Evolutionary conservation across 2,329 filamentous ascomycete species (phyloP), one percentile per base, ranked within the genome.

Genomic region (Ceratocystis colombiana): DNA sequence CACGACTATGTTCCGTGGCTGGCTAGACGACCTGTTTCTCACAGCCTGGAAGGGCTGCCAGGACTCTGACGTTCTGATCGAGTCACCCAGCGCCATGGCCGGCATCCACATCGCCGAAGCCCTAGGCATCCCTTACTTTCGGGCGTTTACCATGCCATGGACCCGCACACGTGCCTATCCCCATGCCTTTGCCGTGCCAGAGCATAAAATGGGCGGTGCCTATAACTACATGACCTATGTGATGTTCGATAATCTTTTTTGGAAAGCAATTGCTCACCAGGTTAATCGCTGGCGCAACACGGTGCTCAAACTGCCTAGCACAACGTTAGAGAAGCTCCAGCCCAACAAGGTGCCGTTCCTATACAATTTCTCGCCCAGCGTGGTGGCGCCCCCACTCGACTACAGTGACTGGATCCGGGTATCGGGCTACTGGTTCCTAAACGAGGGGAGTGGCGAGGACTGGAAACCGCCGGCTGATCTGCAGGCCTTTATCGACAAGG

Each of bases 141-240:
- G 94, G 66, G 93, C 92, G 0, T 99, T 99, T 73, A 96, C 91
- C 20, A 99, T 99, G 94, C 94, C 94, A 0, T 99, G 94, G 94
- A 96, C 94, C 0, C 86, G 92, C 62, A 99, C 94, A 17, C 83
- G 94, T 64, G 91, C 93, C 0, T 99, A 99, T 72, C 94, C 94
- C 1, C 94, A 99, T 75, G 94, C 94, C 0, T 99, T 99, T 75
- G 88, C 93, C 30, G 92, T 95, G 69, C 89, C 91, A 1, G 89
- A 95, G 69, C 86, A 89, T 75, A 96, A 96, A 77, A 90, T 96
- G 85, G 94, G 94, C 65, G 94, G 94, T 28, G 87, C 87, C 0
- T 97, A 96, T 79, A 99, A 99, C 73, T 91, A 92, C 73, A 86
- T 96, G 73, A 94, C 91, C 0, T 99, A 99, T 71, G 86, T 96